Evolutionary conservation across 306 rosid species (phyloP).

Genomic region (Astragalus glycyphyllos): DNA sequence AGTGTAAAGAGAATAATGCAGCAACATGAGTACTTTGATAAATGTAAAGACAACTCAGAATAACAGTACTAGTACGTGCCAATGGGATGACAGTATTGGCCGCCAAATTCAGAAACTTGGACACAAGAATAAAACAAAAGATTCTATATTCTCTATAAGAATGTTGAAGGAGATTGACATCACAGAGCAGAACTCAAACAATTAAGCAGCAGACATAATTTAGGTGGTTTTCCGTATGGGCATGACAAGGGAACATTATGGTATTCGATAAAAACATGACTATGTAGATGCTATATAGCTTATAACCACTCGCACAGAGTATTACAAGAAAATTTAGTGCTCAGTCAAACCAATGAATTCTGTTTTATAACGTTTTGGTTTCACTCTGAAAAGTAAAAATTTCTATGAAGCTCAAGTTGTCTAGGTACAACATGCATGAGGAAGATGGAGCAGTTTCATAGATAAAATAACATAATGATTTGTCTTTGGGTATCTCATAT

Average conservation of each 20-base stretch:
- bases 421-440: conserved; percentile 23
- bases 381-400: neutral
- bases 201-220: neutral
- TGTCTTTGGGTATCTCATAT: conserved; percentile 11
- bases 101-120: conserved; percentile 12
- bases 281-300: conserved; percentile 1
- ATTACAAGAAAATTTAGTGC: conserved; percentile 13
- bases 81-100: conserved; percentile 7
- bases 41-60: neutral
- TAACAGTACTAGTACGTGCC: neutral
- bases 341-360: conserved; percentile 25
- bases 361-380: conserved; percentile 1
- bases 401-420: conserved; percentile 7
- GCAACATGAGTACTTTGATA: neutral
- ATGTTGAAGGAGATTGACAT: conserved; percentile 8
- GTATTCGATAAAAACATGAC: neutral
- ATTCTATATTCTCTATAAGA: neutral
- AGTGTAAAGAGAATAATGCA: conserved; percentile 21
- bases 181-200: conserved; percentile 34
- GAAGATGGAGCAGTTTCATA: conserved; percentile 22
- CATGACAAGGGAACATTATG: neutral
- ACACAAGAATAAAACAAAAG: conserved; percentile 12
- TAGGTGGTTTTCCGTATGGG: neutral
- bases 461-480: neutral
- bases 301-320: conserved; percentile 19